Base-by-base conservation (phyloP, 2,329 filamentous ascomycete species). In the Apiospora hydei region DNA sequence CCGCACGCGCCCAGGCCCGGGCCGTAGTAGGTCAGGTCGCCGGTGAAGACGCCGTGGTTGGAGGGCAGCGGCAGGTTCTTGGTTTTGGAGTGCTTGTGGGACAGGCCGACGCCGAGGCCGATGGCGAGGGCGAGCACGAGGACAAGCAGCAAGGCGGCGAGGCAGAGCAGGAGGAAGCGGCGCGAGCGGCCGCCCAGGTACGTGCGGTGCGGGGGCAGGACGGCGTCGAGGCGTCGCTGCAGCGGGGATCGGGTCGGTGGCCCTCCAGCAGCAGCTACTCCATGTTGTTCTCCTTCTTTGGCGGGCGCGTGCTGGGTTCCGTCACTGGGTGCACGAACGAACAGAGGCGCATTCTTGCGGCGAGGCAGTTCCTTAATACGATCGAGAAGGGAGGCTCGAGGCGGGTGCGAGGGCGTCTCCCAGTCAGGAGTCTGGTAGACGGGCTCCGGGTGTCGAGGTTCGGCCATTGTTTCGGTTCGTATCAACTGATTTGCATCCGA, bases 1-100 rank as follows among this genome's bases (percentile, higher is more conserved):
- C 93, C 93, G 78, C 94, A 96, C 0, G 93, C 90, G 16, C 93
- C 93, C 4, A 94, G 85, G 4, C 81, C 84, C 0, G 92, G 88
- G 24, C 84, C 83, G 80, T 93, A 95, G 83, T 91, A 95, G 0
- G 92, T 94, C 69, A 93, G 80, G 69, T 93, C 91, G 70, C 91
- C 92, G 4, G 83, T 86, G 76, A 88, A 89, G n/a, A 74, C 68
- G 46, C 49, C 71, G 16, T 26, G 71, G 8, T 73, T 73, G 72
- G 71, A 71, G 16, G 76, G 75, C 21, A 78, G 75, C n/a, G 77
- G 75, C 53, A 78, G 72, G 70, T 75, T 70, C 53, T 71, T 68
- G 4, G 67, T 69, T 5, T 4, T 38, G 18, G 34, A 16, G 10
- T 41, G 26, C 30, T 41, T 76, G 38, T 72, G 74, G 10, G 77